Percentiles rank a stretch among this genome's conserved stretches.
Evolutionary conservation across 2,329 filamentous ascomycete genomes (phyloP).

Genomic region (Colletotrichum sp.): DNA sequence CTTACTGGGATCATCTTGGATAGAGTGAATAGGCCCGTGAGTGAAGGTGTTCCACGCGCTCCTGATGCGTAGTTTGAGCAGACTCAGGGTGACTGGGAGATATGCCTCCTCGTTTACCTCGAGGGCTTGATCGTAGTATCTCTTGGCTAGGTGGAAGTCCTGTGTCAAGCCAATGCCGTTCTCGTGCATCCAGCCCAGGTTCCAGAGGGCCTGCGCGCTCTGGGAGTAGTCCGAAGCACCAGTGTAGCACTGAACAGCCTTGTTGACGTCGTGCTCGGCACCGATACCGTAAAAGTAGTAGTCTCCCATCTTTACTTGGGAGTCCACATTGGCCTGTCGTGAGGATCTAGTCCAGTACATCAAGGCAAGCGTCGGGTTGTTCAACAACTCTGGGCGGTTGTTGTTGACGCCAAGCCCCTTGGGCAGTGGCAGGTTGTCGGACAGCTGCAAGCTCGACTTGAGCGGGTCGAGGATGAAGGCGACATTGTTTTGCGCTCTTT

Average conservation of each 20-base stretch:
- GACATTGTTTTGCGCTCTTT: conserved; percentile 87
- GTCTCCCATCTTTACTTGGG: conserved; percentile 97
- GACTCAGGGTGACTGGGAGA: conserved; percentile 85
- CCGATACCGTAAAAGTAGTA: conserved; percentile 91
- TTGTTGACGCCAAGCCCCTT: conserved; percentile 18
- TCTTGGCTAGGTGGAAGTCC: conserved; percentile 95
- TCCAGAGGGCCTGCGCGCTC: conserved; percentile 95
- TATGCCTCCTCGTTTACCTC: conserved; percentile 95
- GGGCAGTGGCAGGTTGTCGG: conserved; percentile 28
- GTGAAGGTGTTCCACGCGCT: conserved; percentile 96
- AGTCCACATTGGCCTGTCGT: conserved; percentile 90
- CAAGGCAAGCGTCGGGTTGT: conserved; percentile 70
- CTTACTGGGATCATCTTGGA: conserved; percentile 86
- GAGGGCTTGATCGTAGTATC: conserved; percentile 92
- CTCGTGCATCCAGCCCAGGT: conserved; percentile 99
- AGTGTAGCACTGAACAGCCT: conserved; percentile 91
- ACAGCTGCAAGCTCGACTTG: conserved; percentile 64
- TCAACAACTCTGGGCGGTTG: conserved; percentile 41
- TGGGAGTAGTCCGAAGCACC: conserved; percentile 90
- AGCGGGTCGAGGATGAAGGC: conserved; percentile 83
- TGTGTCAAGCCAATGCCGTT: conserved; percentile 92
- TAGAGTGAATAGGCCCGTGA: conserved; percentile 88
- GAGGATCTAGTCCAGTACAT: conserved; percentile 96
- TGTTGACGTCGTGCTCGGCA: conserved; percentile 73
- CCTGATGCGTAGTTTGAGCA: conserved; percentile 82